These are phyloP conservation scores for Camellia lanceoleosa DNA, from an alignment of 148 eudicot genomes.

Conservation along the genomic window DNA sequence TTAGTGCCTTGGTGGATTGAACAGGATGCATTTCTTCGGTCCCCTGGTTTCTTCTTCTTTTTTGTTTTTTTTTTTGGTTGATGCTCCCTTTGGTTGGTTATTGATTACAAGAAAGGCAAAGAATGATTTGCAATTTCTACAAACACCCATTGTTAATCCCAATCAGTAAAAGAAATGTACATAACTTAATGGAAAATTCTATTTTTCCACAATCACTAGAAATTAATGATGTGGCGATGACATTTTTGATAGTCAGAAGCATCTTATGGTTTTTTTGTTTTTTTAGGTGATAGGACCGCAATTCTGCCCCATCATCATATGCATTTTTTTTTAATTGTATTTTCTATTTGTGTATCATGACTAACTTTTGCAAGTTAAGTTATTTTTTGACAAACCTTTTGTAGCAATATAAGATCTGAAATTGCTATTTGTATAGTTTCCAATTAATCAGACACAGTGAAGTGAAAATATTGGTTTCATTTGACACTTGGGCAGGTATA, in stretches of 20 bases:
- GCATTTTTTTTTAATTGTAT: no score
- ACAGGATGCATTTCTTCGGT: not conserved
- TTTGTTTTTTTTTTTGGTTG: no score
- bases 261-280: no score
- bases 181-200: not conserved
- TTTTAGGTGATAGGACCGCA: no score
- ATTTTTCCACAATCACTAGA: no score
- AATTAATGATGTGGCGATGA: no score
- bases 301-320: no score
- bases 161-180: not conserved
- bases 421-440: not conserved
- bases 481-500: conserved; percentile 30
- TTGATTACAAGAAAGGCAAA: not conserved
- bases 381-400: not conserved
- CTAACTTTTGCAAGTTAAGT: not conserved
- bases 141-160: not conserved
- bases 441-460: not conserved
- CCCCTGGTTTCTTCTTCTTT: no score
- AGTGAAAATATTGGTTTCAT: not conserved
- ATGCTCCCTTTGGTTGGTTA: not conserved
- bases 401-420: not conserved
- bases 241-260: no score
- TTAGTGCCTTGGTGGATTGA: not conserved
- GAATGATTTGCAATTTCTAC: no score
- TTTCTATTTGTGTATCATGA: no score